Percentiles rank a stretch among this genome's conserved stretches.
Conservation (phyloP, 257 asterid species). For the Gentiana macrophylla region DNA sequence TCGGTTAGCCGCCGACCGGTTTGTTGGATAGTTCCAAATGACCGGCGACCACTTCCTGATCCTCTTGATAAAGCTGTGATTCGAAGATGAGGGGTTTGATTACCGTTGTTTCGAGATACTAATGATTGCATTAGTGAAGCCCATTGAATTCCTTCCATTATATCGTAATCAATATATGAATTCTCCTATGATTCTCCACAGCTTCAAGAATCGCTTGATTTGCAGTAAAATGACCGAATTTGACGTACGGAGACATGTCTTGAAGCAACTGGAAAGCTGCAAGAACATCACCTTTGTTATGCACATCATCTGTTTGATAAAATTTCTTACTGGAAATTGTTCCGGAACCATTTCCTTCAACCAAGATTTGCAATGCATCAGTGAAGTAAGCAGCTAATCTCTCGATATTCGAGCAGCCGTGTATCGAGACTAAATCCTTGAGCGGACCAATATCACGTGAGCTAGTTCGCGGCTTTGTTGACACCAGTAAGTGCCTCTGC, state of each 20-base stretch:
- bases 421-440: slow-evolving; percentile 65
- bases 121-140: slow-evolving; percentile 78
- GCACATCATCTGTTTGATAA: slow-evolving; percentile 34
- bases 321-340: slow-evolving; percentile 9
- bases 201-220: slow-evolving; percentile 78
- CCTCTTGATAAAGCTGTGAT: slow-evolving; percentile 68
- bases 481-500: slow-evolving; percentile 67
- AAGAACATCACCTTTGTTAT: slow-evolving; percentile 38
- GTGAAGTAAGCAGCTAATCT: slow-evolving; percentile 59
- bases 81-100: slow-evolving; percentile 59
- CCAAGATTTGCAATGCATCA: slow-evolving; percentile 54
- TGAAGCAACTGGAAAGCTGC: slow-evolving; percentile 74
- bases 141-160: slow-evolving; percentile 91
- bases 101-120: slow-evolving; percentile 53
- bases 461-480: slow-evolving; percentile 56
- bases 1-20: slow-evolving; percentile 61
- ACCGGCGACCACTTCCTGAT: slow-evolving; percentile 40
- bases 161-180: slow-evolving; percentile 73
- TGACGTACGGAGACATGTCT: slow-evolving; percentile 81
- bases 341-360: slow-evolving; percentile 19
- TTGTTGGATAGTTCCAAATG: slow-evolving; percentile 60
- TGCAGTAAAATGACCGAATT: slow-evolving; percentile 80
- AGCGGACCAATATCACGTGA: slow-evolving; percentile 92
- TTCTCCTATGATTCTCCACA: slow-evolving; percentile 45
- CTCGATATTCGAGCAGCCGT: slow-evolving; percentile 60